Evolutionary conservation across 345 rosid genomes (phyloP).

Genomic region (Garcia nutans): DNA sequence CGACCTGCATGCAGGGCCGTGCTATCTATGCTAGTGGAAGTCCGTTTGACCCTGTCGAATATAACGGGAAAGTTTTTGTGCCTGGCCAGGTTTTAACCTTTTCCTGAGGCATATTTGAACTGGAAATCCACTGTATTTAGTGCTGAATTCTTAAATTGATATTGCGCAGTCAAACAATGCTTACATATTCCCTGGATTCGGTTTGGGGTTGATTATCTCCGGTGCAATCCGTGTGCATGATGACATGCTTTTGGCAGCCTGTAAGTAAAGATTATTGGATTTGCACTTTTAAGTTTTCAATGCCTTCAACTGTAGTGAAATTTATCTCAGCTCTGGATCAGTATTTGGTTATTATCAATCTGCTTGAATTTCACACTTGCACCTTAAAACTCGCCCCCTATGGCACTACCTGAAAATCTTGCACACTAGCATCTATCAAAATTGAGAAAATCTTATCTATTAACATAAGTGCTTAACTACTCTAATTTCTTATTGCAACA

Average conservation of each 20-base stretch:
- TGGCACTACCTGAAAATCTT: not conserved
- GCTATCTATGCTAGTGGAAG: constrained; percentile 98
- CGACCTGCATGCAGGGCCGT: constrained; percentile 57
- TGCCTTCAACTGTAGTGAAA: too few relatives aligned
- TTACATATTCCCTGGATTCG: constrained; percentile 91
- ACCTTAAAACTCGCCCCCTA: not conserved
- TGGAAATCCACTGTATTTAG: not conserved
- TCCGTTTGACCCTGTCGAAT: constrained; percentile 83
- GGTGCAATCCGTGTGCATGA: constrained; percentile 90
- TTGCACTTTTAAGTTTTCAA: not conserved
- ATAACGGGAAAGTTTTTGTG: constrained; percentile 53
- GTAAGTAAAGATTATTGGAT: constrained; percentile 48
- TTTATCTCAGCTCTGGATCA: too few relatives aligned
- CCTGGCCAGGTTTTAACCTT: constrained; percentile 76
- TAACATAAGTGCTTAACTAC: too few relatives aligned
- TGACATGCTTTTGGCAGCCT: constrained; percentile 97
- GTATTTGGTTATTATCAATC: too few relatives aligned
- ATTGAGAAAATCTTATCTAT: too few relatives aligned
- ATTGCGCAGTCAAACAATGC: constrained; percentile 88
- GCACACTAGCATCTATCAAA: too few relatives aligned
- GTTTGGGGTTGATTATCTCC: constrained; percentile 86
- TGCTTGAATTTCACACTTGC: not conserved
- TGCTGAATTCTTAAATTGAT: not conserved
- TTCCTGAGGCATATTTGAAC: constrained; percentile 6
- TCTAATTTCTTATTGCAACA: constrained; percentile 30